Percentiles rank a stretch among this genome's conserved stretches.
phyloP scores from a whole-genome alignment of 75 land plant genomes.

The Selaginella tamariscina region DNA sequence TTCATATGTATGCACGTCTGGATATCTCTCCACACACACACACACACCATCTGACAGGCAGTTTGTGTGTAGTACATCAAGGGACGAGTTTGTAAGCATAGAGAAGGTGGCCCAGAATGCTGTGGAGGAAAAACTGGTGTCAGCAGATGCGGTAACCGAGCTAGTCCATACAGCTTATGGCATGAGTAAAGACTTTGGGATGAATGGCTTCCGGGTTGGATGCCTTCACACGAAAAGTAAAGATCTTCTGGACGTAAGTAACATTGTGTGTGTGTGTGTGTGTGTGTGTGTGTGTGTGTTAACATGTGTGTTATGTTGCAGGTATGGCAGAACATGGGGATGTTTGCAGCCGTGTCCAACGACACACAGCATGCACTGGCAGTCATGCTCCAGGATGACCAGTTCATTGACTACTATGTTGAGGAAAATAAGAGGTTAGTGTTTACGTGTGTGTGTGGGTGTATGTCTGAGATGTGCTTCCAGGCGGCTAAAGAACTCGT shows the following conservation, averaged over 20 bases:
- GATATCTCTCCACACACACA: neutral
- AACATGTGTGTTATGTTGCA: conserved; percentile 2
- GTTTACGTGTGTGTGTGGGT: neutral
- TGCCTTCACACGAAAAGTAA: conserved; percentile 30
- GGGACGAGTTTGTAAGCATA: conserved; percentile 30
- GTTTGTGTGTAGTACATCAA: conserved; percentile 11
- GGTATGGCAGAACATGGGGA: conserved; percentile 41
- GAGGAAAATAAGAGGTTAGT: conserved; percentile 31
- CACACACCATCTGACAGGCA: neutral
- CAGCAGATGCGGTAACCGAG: conserved; percentile 20
- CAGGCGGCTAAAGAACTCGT: conserved; percentile 38
- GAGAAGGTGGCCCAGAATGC: conserved; percentile 32
- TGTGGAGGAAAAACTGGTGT: conserved; percentile 21
- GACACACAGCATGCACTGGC: conserved; percentile 40
- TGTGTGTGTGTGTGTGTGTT: too few relatives aligned
- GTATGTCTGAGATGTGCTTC: neutral
- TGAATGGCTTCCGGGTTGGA: conserved; percentile 39
- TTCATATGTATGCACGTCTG: neutral
- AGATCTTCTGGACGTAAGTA: conserved; percentile 25
- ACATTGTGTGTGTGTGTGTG: too few relatives aligned
- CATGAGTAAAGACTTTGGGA: conserved; percentile 40
- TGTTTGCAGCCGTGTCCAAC: conserved; percentile 40
- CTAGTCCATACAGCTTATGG: conserved; percentile 36
- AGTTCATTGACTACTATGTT: conserved; percentile 28
- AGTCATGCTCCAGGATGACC: conserved; percentile 31